Evolutionary conservation across 768 basidiomycete species (phyloP), one percentile per base, ranked within the genome.

Genomic region (Boletus patriciae): DNA sequence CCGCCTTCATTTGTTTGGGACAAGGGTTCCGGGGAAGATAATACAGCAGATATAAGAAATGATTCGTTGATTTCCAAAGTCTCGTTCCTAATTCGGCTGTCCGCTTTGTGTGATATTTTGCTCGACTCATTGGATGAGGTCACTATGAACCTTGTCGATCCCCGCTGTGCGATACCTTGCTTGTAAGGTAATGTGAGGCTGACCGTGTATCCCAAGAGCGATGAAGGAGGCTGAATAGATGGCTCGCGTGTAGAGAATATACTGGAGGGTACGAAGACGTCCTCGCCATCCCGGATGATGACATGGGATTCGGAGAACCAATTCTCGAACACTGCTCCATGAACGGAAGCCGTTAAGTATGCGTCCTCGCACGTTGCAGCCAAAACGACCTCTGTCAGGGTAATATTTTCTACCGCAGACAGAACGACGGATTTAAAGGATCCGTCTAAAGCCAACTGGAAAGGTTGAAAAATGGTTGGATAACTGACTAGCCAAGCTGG

Each of bases 41-140:
- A 58, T 16, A 83, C 63, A 33, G 84, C 76, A 57, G 75, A 80
- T 9, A 83, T 85, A 23, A 92, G 77, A 69, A 92, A 92, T 18
- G 73, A 79, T 64, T 91, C 86, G 62, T 81, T 82, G 51, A 92
- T 92, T 70, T 91, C 90, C 46, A 90, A 68, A 18, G 60, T 66
- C 33, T 85, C 83, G 10, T 64, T 62, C 43, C 57, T 59, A 60
- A 60, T 63, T 23, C 48, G 57, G 16, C 1, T 21, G 16, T 58
- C 47, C 43, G 25, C 57, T 33, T 50, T 56, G 54, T 52, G 57
- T 19, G 48, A 49, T 8, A 6, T 45, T 33, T 36, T 42, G 9
- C n/a, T 47, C 54, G 52, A 23, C 27, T 50, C 58, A 25, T 72
- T 62, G 21, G 68, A 67, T 25, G 73, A 72, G 2, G 80, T 70